Evolutionary conservation across 352 stramenopile species (phyloP), one percentile per base, ranked within the genome.

Genomic region (Globisporangium heterothallicum): DNA sequence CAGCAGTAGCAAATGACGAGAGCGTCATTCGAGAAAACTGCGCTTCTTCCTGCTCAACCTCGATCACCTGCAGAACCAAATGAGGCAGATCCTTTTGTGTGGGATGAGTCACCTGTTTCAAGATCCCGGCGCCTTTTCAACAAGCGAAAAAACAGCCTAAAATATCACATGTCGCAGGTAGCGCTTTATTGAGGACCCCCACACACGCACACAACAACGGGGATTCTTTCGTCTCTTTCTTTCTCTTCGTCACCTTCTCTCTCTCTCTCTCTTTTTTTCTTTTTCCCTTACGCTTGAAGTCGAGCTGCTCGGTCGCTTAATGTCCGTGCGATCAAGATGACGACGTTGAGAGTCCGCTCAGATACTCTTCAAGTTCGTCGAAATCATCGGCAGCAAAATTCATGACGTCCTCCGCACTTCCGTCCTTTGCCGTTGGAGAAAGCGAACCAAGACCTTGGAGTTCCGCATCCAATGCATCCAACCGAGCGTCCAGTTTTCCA

Each of bases 371-470:
- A 22, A 94, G 63, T 54, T 94, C 84, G 32, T 92, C 84, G 63
- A 94, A 94, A 72, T 94, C 79, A 55, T 94, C 84, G 4, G 79
- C 84, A 1, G 65, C 81, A 62, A 94, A 92, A 66, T 93, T 90
- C 66, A 92, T 79, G 52, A 88, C 74, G 46, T 90, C 80, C 24
- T 86, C 76, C 0, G 54, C 59, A 19, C 42, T 58, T 19, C 46
- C 68, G 14, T 73, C 64, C 32, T 79, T 85, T 3, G 76, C 70
- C 9, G 77, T 78, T n/a, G 54, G 45, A 14, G 45, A 54, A 45
- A 86, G 46, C 1, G 64, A 61, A 12, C 72, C 68, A 4, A 91
- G 62, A n/a, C 74, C 78, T 53, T 89, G 70, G 7, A 92, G 60
- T 42, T 91, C 81, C 16, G 74, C 82, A 34, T 91, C 77, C n/a